Evolutionary conservation across 2,329 filamentous ascomycete genomes (phyloP), one percentile per base, ranked within the genome.

Genomic region (Sphaceloma murrayae): DNA sequence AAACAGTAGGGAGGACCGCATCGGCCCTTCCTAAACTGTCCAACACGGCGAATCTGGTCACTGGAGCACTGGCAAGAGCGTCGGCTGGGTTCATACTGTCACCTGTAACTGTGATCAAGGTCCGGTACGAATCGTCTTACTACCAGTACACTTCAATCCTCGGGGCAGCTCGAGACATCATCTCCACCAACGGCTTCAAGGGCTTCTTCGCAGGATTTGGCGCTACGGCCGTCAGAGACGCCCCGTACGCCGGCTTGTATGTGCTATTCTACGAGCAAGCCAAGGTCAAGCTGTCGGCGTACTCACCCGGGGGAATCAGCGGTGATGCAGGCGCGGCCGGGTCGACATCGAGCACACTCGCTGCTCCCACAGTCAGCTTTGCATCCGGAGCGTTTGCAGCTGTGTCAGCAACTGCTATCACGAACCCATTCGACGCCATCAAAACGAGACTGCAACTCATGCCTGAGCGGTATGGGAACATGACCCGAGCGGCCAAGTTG

Each of bases 161-260:
- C 30, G 72, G 77, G 27, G 91, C 91, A 0, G 78, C 75, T 1
- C 68, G 68, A 24, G 85, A 91, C 53, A 95, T 96, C 19, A 66
- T 81, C 43, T 70, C 71, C 5, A 75, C 69, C 0, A 80, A 89
- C 53, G 88, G 91, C 0, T 46, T 84, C 3, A 76, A 80, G 21
- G 91, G 89, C 0, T 93, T 98, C 64, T 96, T 96, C 57, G 78
- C 84, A 0, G 91, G 91, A 1, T 94, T 94, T 57, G 91, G 91
- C 31, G 91, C 89, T 1, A 98, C 91, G 0, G 86, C 91, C 1
- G 77, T 94, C 19, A 75, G 91, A 34, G 91, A 98, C 63, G 91
- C 88, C n/a, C 91, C 91, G 0, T 96, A 96, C 60, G 91, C 91
- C 0, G 91, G 91, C 0, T 70, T 95, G 11, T 98, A 98, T 58